phyloP scores from a whole-genome alignment of 1,284 basidiomycete species.

The Ceratobasidium sp. region DNA sequence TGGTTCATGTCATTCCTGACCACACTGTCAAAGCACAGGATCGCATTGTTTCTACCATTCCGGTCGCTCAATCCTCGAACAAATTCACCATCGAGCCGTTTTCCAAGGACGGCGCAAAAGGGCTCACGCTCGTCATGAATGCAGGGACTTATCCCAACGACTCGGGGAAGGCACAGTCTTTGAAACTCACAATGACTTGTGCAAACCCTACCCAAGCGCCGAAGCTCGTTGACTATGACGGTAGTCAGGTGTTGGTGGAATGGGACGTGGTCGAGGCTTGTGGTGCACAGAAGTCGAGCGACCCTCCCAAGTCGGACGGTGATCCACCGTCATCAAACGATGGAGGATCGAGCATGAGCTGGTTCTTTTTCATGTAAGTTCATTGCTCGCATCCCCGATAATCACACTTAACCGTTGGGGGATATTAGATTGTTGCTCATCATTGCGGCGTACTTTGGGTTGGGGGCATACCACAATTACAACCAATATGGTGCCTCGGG shows the following conservation, averaged over 20 bases:
- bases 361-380: slow-evolving; percentile 82
- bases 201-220: slow-evolving; percentile 52
- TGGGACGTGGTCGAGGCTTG: slow-evolving; percentile 52
- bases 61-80: slow-evolving; percentile 3
- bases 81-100: slow-evolving; percentile 26
- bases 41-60: slow-evolving; percentile 34
- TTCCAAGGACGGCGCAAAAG: slow-evolving; percentile 56
- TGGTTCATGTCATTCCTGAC: slow-evolving; percentile 53
- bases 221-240: slow-evolving; percentile 65
- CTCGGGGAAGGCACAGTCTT: slow-evolving; percentile 58
- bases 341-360: slow-evolving; percentile 77
- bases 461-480: slow-evolving; percentile 85
- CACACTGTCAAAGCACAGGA: slow-evolving; percentile 51
- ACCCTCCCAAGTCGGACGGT: slow-evolving; percentile 50
- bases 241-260: slow-evolving; percentile 59
- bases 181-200: slow-evolving; percentile 69
- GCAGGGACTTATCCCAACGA: slow-evolving; percentile 64
- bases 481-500: slow-evolving; percentile 81
- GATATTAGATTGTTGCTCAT: slow-evolving; percentile 65
- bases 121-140: slow-evolving; percentile 63
- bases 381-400: slow-evolving; percentile 2
- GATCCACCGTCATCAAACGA: slow-evolving; percentile 48
- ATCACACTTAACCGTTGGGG: slow-evolving; percentile 3
- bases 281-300: slow-evolving; percentile 52
- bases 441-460: slow-evolving; percentile 68